phyloP scores from a whole-genome alignment of 768 basidiomycete genomes.

The Pulveroboletus sp. region DNA sequence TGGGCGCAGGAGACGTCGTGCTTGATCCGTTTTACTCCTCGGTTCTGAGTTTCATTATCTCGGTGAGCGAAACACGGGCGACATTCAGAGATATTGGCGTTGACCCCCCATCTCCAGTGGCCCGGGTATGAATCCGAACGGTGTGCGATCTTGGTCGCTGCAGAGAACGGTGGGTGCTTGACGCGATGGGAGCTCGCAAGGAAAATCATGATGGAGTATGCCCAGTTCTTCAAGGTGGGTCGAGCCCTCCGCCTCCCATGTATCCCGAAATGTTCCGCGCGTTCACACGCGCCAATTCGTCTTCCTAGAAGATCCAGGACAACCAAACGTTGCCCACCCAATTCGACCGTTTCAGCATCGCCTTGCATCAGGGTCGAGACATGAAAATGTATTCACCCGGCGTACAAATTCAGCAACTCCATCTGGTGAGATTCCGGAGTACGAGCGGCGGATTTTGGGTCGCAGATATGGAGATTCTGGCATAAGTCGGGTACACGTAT shows the following conservation, averaged over 20 bases:
- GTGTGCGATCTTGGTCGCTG: neutral
- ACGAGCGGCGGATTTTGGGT: slow-evolving; percentile 1
- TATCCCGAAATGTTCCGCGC: neutral
- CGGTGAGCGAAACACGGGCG: neutral
- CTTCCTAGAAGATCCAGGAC: neutral
- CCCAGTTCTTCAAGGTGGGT: neutral
- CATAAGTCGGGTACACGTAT: no score
- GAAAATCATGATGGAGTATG: neutral
- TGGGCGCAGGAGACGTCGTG: neutral
- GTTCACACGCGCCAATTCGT: neutral
- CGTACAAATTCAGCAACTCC: slow-evolving; percentile 6
- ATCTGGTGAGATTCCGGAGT: slow-evolving; percentile 3
- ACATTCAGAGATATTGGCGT: no score
- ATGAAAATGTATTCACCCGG: neutral
- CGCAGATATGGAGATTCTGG: slow-evolving; percentile 12
- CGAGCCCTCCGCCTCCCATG: neutral
- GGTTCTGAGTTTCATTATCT: neutral
- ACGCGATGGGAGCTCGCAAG: slow-evolving; percentile 6
- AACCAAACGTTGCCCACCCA: neutral
- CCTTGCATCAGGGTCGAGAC: slow-evolving; percentile 7
- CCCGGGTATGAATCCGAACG: neutral
- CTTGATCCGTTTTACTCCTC: neutral
- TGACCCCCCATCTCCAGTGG: slow-evolving; percentile 5
- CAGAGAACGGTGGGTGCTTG: neutral
- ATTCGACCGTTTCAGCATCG: slow-evolving; percentile 1